Evolutionary conservation across 768 basidiomycete species (phyloP).

Genomic region (Lactarius hatsudake): DNA sequence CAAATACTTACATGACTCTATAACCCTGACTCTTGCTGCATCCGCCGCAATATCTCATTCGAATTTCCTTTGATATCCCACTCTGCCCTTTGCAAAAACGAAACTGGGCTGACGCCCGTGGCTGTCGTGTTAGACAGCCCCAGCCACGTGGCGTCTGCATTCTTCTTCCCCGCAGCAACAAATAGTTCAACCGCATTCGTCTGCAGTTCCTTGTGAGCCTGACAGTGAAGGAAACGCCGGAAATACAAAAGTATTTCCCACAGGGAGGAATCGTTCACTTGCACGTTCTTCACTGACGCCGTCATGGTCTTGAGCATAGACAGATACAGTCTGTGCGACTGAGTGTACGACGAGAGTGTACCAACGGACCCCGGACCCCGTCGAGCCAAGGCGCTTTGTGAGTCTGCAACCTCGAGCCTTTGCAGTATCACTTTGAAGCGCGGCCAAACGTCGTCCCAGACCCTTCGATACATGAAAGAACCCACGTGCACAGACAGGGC

Average conservation of each 20-base stretch:
- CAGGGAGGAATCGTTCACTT: conserved; percentile 61
- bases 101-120: conserved; percentile 40
- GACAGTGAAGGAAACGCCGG: conserved; percentile 67
- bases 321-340: conserved; percentile 77
- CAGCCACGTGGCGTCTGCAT: conserved; percentile 86
- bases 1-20: background rate
- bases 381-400: conserved; percentile 61
- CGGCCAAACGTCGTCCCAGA: conserved; percentile 96
- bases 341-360: conserved; percentile 71
- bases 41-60: conserved; percentile 25
- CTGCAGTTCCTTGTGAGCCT: conserved; percentile 75
- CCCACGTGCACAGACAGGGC: conserved; percentile 68
- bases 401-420: conserved; percentile 60
- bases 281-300: conserved; percentile 61
- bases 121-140: conserved; percentile 56
- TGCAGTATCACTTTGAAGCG: conserved; percentile 61
- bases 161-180: conserved; percentile 51
- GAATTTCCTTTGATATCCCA: conserved; percentile 61
- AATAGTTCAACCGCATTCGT: conserved; percentile 63
- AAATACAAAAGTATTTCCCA: conserved; percentile 84
- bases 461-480: conserved; percentile 76
- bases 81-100: conserved; percentile 50
- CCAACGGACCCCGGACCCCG: conserved; percentile 51
- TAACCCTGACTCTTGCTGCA: conserved; percentile 3
- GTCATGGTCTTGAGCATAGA: conserved; percentile 74